Evolutionary conservation across 805 yeast genomes (phyloP).

Genomic region (Zygosaccharomyces pseudorouxii): DNA sequence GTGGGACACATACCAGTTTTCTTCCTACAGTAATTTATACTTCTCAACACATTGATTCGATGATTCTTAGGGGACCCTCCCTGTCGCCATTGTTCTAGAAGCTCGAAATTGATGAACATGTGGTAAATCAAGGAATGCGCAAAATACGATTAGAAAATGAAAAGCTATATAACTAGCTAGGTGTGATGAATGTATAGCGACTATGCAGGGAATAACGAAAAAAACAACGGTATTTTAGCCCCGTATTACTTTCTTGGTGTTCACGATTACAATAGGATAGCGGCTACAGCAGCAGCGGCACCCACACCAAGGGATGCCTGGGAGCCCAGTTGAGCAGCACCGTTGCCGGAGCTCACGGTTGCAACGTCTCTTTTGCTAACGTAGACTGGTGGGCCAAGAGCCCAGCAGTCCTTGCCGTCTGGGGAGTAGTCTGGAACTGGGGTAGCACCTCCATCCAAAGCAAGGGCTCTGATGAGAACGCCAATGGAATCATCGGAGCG

Average conservation of each 20-base stretch:
- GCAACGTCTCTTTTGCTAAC: neutral
- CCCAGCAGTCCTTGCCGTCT: neutral
- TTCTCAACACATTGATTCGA: neutral
- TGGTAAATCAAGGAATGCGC: neutral
- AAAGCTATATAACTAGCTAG: too few species aligned
- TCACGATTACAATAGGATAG: neutral
- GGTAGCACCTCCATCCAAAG: neutral
- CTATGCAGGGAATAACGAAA: neutral
- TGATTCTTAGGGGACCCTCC: neutral
- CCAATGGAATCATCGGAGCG: conserved; percentile 23
- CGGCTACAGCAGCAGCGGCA: neutral
- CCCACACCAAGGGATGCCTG: neutral
- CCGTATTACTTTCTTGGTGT: neutral
- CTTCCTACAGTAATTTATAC: neutral
- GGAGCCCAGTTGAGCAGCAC: neutral
- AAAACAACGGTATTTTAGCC: too few species aligned
- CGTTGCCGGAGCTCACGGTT: neutral
- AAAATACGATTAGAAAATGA: neutral
- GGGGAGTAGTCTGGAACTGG: conserved; percentile 1
- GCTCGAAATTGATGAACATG: neutral
- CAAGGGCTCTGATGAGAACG: conserved; percentile 19
- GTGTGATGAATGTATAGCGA: neutral
- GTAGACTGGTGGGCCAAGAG: neutral
- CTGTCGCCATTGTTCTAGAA: neutral
- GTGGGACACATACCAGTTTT: too few species aligned